Evolutionary conservation across 148 eudicot genomes (phyloP).

Genomic region (Cornus controversa): DNA sequence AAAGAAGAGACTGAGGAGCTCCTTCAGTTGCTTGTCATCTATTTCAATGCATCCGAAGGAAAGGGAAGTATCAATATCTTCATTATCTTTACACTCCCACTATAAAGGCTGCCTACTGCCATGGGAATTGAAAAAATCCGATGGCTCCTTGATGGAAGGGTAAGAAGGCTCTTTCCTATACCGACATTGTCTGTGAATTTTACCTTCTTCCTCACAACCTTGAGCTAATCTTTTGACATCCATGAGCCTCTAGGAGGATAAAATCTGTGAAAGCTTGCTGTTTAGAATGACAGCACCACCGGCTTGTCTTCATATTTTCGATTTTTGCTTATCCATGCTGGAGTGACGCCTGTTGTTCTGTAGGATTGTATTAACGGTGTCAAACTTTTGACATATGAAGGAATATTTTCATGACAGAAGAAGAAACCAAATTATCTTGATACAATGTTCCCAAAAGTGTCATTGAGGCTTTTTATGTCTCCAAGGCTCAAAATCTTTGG

Average conservation of each 20-base stretch:
- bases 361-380: constrained; percentile 10
- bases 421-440: neutral
- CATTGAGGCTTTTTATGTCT: neutral
- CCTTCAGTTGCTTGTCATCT: constrained; percentile 55
- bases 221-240: neutral
- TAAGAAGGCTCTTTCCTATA: constrained; percentile 8
- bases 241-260: neutral
- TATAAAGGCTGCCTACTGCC: constrained; percentile 62
- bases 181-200: neutral
- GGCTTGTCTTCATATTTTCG: neutral
- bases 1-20: constrained; percentile 53
- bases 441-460: neutral
- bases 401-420: neutral
- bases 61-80: constrained; percentile 69
- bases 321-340: neutral
- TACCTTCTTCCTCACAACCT: neutral
- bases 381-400: neutral
- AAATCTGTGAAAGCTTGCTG: neutral
- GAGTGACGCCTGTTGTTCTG: neutral
- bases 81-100: constrained; percentile 65
- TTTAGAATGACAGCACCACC: neutral
- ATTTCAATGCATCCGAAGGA: constrained; percentile 50
- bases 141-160: constrained; percentile 34
- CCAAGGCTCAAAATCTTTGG: neutral
- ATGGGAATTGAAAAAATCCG: constrained; percentile 44